A percentile compares a stretch with the other conserved stretches of the same genome.
phyloP scores from a whole-genome alignment of 441 rosid species.

The Adansonia grandidieri region DNA sequence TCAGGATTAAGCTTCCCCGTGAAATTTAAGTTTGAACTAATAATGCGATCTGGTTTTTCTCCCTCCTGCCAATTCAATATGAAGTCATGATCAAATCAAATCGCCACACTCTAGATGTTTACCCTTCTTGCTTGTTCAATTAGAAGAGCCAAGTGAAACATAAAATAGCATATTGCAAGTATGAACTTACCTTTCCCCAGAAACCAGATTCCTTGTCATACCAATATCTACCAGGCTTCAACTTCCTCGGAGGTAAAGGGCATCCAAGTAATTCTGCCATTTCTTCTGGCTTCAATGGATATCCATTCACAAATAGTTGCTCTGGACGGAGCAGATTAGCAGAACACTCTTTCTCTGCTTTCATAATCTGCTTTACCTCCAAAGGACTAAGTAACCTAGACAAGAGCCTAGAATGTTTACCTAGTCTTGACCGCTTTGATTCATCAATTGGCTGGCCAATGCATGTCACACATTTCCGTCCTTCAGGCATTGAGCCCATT shows the following conservation, averaged over 20 bases:
- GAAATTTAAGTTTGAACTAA: constrained; percentile 92
- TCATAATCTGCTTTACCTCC: constrained; percentile 98
- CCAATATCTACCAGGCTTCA: constrained; percentile 98
- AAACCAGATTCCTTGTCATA: constrained; percentile 97
- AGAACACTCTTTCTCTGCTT: constrained; percentile 95
- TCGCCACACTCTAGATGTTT: constrained; percentile 1
- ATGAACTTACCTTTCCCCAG: constrained; percentile 86
- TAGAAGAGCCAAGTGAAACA: constrained; percentile 15
- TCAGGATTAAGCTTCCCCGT: constrained; percentile 72
- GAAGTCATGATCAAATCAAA: constrained; percentile 13
- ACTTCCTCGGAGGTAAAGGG: constrained; percentile 76
- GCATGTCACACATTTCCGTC: constrained; percentile 94
- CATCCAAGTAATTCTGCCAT: constrained; percentile 88
- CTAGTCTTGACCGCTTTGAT: constrained; percentile 74
- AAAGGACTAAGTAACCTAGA: constrained; percentile 86
- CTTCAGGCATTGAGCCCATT: constrained; percentile 99
- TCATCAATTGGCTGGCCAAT: constrained; percentile 86
- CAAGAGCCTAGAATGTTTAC: constrained; percentile 78
- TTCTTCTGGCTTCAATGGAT: constrained; percentile 84
- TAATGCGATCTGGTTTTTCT: constrained; percentile 80
- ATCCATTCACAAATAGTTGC: constrained; percentile 87
- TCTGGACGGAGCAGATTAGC: constrained; percentile 96
- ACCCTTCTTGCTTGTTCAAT: not conserved
- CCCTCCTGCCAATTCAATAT: constrained; percentile 72
- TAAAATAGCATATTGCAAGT: constrained; percentile 15